Evolutionary conservation across 495 filamentous ascomycete genomes (phyloP), one percentile per base, ranked within the genome.

Genomic region (Penicillium angulare): DNA sequence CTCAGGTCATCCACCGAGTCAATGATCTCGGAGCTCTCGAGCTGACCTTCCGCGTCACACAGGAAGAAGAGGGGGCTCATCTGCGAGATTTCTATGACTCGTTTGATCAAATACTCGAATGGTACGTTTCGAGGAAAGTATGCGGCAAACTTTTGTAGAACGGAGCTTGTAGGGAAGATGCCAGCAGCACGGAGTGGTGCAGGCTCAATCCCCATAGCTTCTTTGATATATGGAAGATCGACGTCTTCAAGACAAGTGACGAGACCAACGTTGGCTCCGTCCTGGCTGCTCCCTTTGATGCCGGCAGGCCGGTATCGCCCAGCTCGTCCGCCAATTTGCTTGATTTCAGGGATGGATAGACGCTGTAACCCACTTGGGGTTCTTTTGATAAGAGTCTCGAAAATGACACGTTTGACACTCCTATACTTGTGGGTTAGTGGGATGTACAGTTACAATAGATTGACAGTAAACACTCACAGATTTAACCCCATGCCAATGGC

Each of bases 401-500:
- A 97, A 47, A 99, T 80, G 52, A 99, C 75, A 29, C 93, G 87
- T 59, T 90, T 95, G 71, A 93, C 86, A 63, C 89, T 91, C 67
- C 84, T 87, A 43, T 23, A 21, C 2, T 12, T 3, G n/a, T n/a
- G 26, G 21, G 44, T 60, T 15, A 60, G 49, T 50, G 23, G 23
- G 24, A n/a, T n/a, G n/a, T n/a, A n/a, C n/a, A n/a, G n/a, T n/a
- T n/a, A n/a, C n/a, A n/a, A n/a, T n/a, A n/a, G 12, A 43, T 38
- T 17, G 13, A 1, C 17, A 6, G 22, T 7, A 23, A 47, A 8
- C 22, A 74, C 76, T 73, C 63, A 87, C 72, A 99, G 63, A 67
- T 99, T 99, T 24, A 99, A 71, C 1, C 93, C 93, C 93, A 99
- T 99, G 18, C 93, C 93, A 55, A 99, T 90, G 18, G 93, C 93